A percentile compares a stretch with the other conserved stretches of the same genome.
These are phyloP conservation scores for Linum trigynum DNA, from an alignment of 345 rosid species.

Conservation along the genomic window DNA sequence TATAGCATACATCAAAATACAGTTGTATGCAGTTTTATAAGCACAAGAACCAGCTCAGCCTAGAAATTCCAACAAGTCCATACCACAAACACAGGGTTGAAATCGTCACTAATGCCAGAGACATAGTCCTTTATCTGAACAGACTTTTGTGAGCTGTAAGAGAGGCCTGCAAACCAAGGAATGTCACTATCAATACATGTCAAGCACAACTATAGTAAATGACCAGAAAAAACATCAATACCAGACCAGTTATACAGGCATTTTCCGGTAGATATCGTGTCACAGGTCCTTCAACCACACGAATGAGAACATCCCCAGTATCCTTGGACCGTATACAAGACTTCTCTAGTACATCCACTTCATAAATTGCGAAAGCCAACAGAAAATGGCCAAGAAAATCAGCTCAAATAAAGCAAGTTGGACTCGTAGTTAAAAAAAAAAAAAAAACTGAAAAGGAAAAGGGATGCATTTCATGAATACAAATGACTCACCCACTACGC, in stretches of 20 bases:
- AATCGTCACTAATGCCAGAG: constrained; percentile 1
- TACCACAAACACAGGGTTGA: constrained; percentile 11
- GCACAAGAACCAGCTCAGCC: background rate
- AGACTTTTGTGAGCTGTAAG: constrained; percentile 9
- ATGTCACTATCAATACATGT: background rate
- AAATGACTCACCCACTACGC: constrained; percentile 2
- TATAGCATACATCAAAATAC: background rate
- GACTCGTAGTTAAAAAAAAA: background rate
- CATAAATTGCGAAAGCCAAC: background rate
- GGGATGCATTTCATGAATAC: background rate
- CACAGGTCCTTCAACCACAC: constrained; percentile 7
- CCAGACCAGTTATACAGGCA: constrained; percentile 5
- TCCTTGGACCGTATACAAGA: constrained; percentile 6
- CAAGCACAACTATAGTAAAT: background rate
- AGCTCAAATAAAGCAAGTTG: background rate
- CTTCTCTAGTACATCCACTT: constrained; percentile 5
- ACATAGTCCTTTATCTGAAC: constrained; percentile 10
- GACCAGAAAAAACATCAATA: background rate
- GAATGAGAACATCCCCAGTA: constrained; percentile 10
- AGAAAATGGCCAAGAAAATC: background rate
- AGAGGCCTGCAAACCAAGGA: background rate
- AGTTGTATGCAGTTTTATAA: background rate
- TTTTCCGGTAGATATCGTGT: constrained; percentile 8
- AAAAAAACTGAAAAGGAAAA: background rate
- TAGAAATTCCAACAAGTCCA: background rate